Evolutionary conservation across 1,284 basidiomycete genomes (phyloP).

Genomic region (Ustilago hordei): DNA sequence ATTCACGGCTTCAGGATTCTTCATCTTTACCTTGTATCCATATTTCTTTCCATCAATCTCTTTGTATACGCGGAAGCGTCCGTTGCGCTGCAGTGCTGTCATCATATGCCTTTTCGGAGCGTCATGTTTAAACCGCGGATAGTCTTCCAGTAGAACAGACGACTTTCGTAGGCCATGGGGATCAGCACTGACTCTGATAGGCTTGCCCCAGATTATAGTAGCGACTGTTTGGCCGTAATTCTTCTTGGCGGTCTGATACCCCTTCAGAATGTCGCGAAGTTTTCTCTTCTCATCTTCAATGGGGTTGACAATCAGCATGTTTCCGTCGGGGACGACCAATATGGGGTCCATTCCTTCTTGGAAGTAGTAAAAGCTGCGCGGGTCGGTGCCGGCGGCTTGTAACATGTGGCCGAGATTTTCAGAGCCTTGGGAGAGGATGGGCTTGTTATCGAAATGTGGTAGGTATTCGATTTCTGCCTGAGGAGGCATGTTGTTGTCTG

Average conservation of each 20-base stretch:
- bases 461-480: not conserved
- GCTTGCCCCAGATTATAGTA: not conserved
- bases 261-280: not conserved
- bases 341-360: not conserved
- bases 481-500: not conserved
- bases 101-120: not conserved
- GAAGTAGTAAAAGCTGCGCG: conserved; percentile 5
- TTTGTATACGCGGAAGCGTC: conserved; percentile 14
- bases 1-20: not conserved
- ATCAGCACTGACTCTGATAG: too few relatives aligned
- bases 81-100: conserved; percentile 9
- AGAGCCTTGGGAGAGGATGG: not conserved
- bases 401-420: conserved; percentile 18
- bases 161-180: not conserved
- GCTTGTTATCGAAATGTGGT: not conserved
- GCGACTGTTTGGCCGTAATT: not conserved
- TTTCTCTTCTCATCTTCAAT: not conserved
- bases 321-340: not conserved
- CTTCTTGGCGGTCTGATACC: not conserved
- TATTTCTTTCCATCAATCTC: not conserved
- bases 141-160: not conserved
- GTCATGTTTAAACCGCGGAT: not conserved
- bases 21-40: conserved; percentile 11
- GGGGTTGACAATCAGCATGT: not conserved
- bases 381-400: not conserved